A percentile compares a stretch with the other conserved stretches of the same genome.
phyloP scores from a whole-genome alignment of 2,329 filamentous ascomycete genomes.

The Cytospora mali region DNA sequence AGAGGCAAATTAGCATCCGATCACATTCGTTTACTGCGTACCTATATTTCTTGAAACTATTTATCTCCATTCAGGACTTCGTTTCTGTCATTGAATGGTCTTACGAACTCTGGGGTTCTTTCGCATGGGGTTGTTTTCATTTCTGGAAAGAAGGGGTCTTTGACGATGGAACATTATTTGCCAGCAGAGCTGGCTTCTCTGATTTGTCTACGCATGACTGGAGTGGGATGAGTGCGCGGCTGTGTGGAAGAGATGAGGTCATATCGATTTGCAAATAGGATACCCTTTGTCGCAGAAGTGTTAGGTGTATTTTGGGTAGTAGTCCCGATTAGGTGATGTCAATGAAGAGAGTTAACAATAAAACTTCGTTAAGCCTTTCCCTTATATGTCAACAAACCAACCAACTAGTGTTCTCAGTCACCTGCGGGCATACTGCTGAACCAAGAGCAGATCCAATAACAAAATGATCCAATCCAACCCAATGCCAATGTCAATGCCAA shows the following conservation, averaged over 20 bases:
- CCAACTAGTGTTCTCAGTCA: not conserved
- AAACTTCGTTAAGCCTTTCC: no score
- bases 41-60: slow-evolving; percentile 6
- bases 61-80: slow-evolving; percentile 7
- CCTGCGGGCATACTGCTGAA: no score
- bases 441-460: no score
- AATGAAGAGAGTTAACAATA: not conserved
- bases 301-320: not conserved
- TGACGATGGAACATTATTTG: not conserved
- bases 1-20: not conserved
- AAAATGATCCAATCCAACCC: no score
- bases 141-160: not conserved
- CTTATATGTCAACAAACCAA: no score
- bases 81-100: not conserved
- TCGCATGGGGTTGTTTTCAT: not conserved
- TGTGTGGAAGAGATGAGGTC: not conserved
- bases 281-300: not conserved
- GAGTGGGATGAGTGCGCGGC: not conserved
- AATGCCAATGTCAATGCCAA: no score
- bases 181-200: slow-evolving; percentile 18
- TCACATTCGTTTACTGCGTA: not conserved
- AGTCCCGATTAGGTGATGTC: not conserved
- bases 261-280: not conserved
- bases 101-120: not conserved
- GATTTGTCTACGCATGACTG: slow-evolving; percentile 3